Evolutionary conservation across 1,284 basidiomycete species (phyloP), one percentile per base, ranked within the genome.

Genomic region (Marasmius tenuissimus): DNA sequence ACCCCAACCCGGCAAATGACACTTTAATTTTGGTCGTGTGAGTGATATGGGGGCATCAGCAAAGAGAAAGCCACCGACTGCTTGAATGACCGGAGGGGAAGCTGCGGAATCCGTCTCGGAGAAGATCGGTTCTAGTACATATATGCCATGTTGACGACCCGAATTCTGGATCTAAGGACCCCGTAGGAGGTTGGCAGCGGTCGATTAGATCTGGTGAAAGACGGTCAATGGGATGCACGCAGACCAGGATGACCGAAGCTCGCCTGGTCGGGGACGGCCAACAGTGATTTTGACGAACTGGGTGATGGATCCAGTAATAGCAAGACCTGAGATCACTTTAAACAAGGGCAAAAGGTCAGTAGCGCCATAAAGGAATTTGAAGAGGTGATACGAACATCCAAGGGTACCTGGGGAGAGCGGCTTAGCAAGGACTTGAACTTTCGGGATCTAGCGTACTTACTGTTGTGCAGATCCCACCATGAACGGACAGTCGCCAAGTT

Each of bases 61-160:
- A 35, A 9, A 18, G 27, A 33, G 18, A 38, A 39, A 55, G 8
- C 16, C 20, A 80, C 85, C 48, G 75, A 94, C 85, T 72, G 69
- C 92, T 93, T 0, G 93, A 88, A 76, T 98, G 97, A 0, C 97
- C 97, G 56, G 92, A 95, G 4, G 94, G 94, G 75, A 99, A 98
- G 71, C 92, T 95, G 68, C 93, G 86, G 81, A 96, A 98, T 0
- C 96, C 96, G 72, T 97, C 94, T 37, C 82, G 78, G 67, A 96
- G 73, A 6, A 72, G 69, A 69, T 93, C 77, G 0, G 81, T 82
- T 67, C 88, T 85, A 0, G 93, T 94, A 76, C 97, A 99, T 59
- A 98, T 89, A 1, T 82, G 81, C 58, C 84, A 86, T 2, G 83
- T 89, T 0, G 88, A 88, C 10, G 98, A 80, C 0, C 93, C 92